A percentile compares a stretch with the other conserved stretches of the same genome.
Conservation (phyloP, 352 stramenopile species). For the Phytophthora megakarya region DNA sequence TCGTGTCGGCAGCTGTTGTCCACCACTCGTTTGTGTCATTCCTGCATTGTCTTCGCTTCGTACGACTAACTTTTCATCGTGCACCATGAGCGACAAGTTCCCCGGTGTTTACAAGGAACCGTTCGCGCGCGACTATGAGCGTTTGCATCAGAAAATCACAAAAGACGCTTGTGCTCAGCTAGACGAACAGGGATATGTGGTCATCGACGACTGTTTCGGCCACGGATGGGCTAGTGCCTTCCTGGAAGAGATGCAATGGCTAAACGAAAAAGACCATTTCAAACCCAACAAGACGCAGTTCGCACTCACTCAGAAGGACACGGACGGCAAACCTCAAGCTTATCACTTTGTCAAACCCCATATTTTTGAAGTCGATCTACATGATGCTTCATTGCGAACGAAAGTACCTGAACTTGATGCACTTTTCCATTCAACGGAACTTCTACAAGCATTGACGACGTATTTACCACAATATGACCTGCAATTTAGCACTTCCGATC, state of each 20-base stretch:
- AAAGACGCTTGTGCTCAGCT: conserved; percentile 45
- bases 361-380: conserved; percentile 84
- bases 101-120: conserved; percentile 48
- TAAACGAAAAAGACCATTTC: conserved; percentile 58
- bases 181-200: conserved; percentile 56
- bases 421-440: conserved; percentile 63
- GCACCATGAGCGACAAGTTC: conserved; percentile 36
- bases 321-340: conserved; percentile 32
- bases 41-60: conserved; percentile 2
- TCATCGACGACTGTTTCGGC: conserved; percentile 77
- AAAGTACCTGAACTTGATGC: conserved; percentile 70
- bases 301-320: conserved; percentile 48
- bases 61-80: not conserved
- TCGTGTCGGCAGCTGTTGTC: not conserved
- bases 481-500: conserved; percentile 58
- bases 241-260: conserved; percentile 68
- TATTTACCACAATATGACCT: conserved; percentile 64
- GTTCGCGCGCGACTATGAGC: conserved; percentile 62
- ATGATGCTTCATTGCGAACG: conserved; percentile 56
- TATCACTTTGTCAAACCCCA: conserved; percentile 81
- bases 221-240: conserved; percentile 56
- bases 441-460: conserved; percentile 52
- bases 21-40: conserved; percentile 28
- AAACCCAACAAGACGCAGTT: conserved; percentile 87
- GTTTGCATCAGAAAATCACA: conserved; percentile 54